Percentiles rank a stretch among this genome's conserved stretches.
Conservation (phyloP, 495 filamentous ascomycete species). For the Elasticomyces elasticus region DNA sequence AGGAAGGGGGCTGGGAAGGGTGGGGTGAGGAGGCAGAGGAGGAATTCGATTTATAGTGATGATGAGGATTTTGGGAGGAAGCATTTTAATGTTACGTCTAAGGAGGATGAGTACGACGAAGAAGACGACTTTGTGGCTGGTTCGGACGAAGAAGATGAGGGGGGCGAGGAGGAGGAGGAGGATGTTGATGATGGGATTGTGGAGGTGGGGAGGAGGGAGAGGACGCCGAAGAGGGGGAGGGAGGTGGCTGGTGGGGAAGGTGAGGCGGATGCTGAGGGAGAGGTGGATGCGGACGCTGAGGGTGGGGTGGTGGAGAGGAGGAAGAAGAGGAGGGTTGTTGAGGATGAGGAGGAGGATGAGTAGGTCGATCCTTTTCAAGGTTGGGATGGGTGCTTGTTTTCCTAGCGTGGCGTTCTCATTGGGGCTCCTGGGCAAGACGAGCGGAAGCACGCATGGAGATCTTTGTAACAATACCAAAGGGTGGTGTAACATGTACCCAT, state of each 20-base stretch:
- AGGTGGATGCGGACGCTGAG: no score
- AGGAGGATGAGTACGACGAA: conserved; percentile 65
- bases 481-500: no score
- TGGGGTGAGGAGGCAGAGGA: conserved; percentile 19
- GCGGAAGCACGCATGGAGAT: neutral
- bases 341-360: conserved; percentile 33
- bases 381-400: neutral
- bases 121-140: conserved; percentile 45
- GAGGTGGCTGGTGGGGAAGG: conserved; percentile 6
- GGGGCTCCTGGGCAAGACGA: neutral
- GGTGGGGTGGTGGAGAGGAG: conserved; percentile 26
- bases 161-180: conserved; percentile 48
- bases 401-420: conserved; percentile 7
- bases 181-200: conserved; percentile 40
- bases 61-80: conserved; percentile 50
- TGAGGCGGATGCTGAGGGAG: conserved; percentile 21
- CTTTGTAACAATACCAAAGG: neutral
- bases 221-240: conserved; percentile 15
- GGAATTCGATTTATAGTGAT: conserved; percentile 31
- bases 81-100: conserved; percentile 47
- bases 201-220: conserved; percentile 17
- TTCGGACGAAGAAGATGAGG: conserved; percentile 47
- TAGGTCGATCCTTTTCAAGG: conserved; percentile 3
- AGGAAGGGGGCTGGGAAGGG: conserved; percentile 25
- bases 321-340: conserved; percentile 30